Base-by-base conservation (phyloP, 371 early-diverging fungal genomes). In the Vairimorpha necatrix region DNA sequence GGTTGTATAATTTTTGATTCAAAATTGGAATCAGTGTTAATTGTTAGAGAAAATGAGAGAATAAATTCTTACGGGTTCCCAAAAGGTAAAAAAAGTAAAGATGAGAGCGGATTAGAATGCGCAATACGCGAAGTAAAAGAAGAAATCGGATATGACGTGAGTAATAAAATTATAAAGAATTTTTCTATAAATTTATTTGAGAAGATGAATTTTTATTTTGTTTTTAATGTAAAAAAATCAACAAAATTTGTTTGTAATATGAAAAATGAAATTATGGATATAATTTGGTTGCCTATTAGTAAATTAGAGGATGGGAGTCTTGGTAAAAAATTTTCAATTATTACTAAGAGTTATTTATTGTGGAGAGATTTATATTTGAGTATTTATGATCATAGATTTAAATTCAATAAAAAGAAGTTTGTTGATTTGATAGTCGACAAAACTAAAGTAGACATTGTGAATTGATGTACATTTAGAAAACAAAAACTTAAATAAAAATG, bases 11-110 rank as follows among this genome's bases (percentile, higher is more conserved):
- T 98, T 61, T 81, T 98, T 69, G 94, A 94, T 84, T 82, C 87
- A 24, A 81, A 79, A 11, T 85, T 94, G 77, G 90, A 91, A 81
- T 91, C 94, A 86, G 88, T 90, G 9, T 48, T 74, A 39, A 85
- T 94, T 38, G 94, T 95, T 28, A 89, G 90, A 80, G 93, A 96
- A 24, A 94, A 92, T 90, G 89, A 89, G 71, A 88, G 89, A 34
- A 87, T 87, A 58, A 87, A 90, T 39, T 89, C 90, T 30, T 97
- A 94, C 93, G 91, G 94, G 6, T 98, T 98, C 81, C 98, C 99
- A 24, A 93, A 91, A 67, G 99, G 99, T n/a, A 98, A 98, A 80
- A 95, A 96, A 83, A 93, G 93, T 85, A 90, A 93, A 84, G 90
- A 91, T 72, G 99, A 98, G 84, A 88, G 88, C 46, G 92, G 92